phyloP scores from a whole-genome alignment of 176 grass and related monocot genomes.

The Carex littledalei region DNA sequence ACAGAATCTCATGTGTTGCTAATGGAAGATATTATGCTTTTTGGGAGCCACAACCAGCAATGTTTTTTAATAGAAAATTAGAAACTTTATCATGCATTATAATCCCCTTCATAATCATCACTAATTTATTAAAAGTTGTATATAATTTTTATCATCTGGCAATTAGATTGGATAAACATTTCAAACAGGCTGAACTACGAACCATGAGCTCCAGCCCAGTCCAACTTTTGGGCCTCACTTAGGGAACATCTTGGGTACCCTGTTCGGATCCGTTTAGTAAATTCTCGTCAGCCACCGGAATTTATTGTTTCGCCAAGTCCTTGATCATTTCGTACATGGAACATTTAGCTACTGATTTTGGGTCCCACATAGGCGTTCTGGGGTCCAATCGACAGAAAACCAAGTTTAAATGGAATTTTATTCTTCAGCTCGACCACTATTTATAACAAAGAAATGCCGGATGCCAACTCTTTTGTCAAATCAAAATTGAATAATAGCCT shows the following conservation, averaged over 20 bases:
- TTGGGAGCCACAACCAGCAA: background rate
- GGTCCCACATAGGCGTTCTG: background rate
- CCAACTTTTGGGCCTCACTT: background rate
- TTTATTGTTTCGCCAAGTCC: background rate
- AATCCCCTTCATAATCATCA: background rate
- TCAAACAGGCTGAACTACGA: too few species aligned
- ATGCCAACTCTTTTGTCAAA: slow-evolving; percentile 16
- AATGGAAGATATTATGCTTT: background rate
- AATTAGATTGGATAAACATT: background rate
- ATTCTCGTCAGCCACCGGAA: background rate
- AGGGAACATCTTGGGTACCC: background rate
- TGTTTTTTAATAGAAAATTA: background rate
- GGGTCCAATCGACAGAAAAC: background rate
- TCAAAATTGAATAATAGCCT: slow-evolving; percentile 8
- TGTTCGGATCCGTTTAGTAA: background rate
- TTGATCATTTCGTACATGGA: background rate
- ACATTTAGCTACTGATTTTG: background rate
- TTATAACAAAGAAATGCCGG: slow-evolving; percentile 11
- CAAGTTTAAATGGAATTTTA: background rate
- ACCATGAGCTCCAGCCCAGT: background rate
- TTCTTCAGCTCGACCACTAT: background rate
- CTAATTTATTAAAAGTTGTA: too few species aligned
- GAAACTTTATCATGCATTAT: background rate
- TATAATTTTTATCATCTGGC: too few species aligned
- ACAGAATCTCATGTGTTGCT: too few species aligned